Base-by-base conservation (phyloP, 148 eudicot genomes). In the Vaccinium darrowii region DNA sequence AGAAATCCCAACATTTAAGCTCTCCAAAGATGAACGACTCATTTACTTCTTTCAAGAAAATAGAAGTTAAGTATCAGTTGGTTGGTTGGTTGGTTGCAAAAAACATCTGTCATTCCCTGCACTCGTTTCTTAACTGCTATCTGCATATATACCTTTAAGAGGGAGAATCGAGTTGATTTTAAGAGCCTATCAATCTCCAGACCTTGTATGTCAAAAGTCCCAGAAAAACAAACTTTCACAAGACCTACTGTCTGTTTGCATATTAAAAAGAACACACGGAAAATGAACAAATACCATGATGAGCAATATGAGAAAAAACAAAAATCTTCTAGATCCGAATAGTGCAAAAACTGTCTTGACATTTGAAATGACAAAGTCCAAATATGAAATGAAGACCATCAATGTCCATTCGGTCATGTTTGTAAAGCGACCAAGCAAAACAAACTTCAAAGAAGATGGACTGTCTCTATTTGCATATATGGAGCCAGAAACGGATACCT, bases 401-500 rank as follows among this genome's bases (percentile, higher is more conserved):
- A 53, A 78, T 23, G 15, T 82, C 62, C 60, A 71, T 72, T 53
- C 19, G 51, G 43, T 11, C 15, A 50, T 81, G 23, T 62, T 85
- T 62, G 72, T 2, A 57, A 72, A 18, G 15, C 12, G 13, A 21
- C 67, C 27, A 14, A 79, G 56, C 21, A 5, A 11, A 85, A 30
- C 51, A 16, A 15, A 53, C 8, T 53, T 71, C 30, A 0, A 65
- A 30, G 30, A 73, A 21, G 30, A 43, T 52, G 18, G 52, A 67
- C 73, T 33, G 39, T 53, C 27, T 72, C 18, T n/a, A n/a, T 54
- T 53, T 71, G 67, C 33, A 12, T 47, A 1, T 2, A 81, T 27
- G 60, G 81, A 81, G 33, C 74, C 19, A 25, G 16, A 63, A 39
- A 67, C 7, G 33, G 33, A 76, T 90, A 94, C 98, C 98, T 92